Conservation (phyloP, 2,329 filamentous ascomycete species). For the Aspergillus calidoustus region DNA sequence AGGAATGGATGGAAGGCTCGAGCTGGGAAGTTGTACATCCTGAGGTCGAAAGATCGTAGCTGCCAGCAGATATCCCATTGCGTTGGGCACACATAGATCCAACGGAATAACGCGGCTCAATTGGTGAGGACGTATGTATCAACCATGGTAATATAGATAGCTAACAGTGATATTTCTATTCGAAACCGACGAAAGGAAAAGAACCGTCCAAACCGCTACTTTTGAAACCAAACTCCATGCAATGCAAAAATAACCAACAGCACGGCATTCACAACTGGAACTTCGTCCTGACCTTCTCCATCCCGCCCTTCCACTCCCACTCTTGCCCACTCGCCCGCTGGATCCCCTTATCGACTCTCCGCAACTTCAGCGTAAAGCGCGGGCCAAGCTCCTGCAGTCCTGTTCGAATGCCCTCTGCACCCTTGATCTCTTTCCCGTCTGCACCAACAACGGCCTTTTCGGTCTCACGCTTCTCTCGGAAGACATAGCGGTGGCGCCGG, state of each 20-base stretch:
- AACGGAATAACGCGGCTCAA: background rate
- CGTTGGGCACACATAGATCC: background rate
- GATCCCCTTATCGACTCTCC: constrained; percentile 89
- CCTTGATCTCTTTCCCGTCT: constrained; percentile 82
- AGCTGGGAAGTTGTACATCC: background rate
- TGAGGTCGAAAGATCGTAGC: background rate
- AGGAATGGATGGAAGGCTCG: background rate
- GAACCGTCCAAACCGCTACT: constrained; percentile 1
- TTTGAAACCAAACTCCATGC: constrained; percentile 24
- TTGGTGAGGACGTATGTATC: background rate
- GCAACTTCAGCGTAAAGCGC: constrained; percentile 81
- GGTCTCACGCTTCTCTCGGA: constrained; percentile 82
- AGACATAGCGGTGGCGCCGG: constrained; percentile 86
- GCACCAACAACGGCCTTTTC: constrained; percentile 84
- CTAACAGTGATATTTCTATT: constrained; percentile 13
- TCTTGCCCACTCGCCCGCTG: constrained; percentile 76
- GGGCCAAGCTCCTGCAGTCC: constrained; percentile 91
- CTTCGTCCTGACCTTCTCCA: constrained; percentile 91
- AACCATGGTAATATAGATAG: constrained; percentile 1
- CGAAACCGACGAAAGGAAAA: constrained; percentile 1
- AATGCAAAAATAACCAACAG: constrained; percentile 15
- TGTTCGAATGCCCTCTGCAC: constrained; percentile 81
- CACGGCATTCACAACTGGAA: constrained; percentile 73
- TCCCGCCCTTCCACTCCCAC: constrained; percentile 95
- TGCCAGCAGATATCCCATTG: background rate